Base-by-base conservation (phyloP, 2,329 filamentous ascomycete species). In the Paraphoma chrysanthemicola region DNA sequence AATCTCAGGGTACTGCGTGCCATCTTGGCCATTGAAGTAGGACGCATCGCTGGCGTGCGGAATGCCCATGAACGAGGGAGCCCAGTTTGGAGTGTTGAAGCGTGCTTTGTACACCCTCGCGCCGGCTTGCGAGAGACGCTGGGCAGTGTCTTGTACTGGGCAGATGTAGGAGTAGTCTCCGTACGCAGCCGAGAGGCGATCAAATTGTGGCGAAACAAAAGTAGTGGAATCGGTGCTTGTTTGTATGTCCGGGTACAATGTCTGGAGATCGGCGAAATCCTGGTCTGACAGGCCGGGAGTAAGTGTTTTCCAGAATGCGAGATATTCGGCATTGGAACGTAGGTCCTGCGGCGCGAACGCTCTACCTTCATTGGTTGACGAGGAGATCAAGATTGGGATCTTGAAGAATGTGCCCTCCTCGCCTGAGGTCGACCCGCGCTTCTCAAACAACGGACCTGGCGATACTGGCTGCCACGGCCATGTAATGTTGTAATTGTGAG, bases 401-500 rank as follows among this genome's bases (percentile, higher is more conserved):
- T 70, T 68, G 66, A 68, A 75, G 51, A 76, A 75, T 1, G 72
- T 73, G n/a, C 67, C 67, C 9, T 76, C 70, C 23, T 65, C 51
- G 33, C 72, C 72, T 18, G 72, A 75, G 2, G 57, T 56, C 0
- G 81, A 82, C 16, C 81, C 81, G 5, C 77, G 73, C 51, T 81
- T 82, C 60, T 83, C 81, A 3, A 83, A 70, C 0, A 83, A 54
- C 0, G 78, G 78, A 0, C 80, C 81, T 0, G 80, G 79, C 0
- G 80, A 79, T 0, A 78, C 77, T 1, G 81, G 81, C 48, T 83
- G 81, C 67, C 80, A 83, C 0, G 81, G 81, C 81, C 81, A 83
- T 0, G 79, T 82, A 28, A 80, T 67, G 38, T 74, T 74, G 14
- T 75, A 73, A 4, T 78, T 66, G 4, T 77, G 77, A 0, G 76